phyloP scores from a whole-genome alignment of 306 rosid genomes.

The Vigna reflexopilosa region DNA sequence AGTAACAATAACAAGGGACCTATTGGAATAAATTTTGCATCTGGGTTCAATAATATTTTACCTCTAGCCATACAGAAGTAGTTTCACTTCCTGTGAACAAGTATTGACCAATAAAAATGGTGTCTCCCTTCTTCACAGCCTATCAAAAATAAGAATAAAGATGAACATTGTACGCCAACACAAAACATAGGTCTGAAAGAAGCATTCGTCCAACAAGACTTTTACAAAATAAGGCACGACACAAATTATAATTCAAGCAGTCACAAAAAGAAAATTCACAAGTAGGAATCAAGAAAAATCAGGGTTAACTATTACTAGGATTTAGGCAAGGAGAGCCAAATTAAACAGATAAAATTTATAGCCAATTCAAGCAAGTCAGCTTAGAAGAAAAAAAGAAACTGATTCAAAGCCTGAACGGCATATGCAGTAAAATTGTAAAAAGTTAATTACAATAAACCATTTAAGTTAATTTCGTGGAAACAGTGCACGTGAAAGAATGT shows the following conservation, averaged over 20 bases:
- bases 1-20: conserved; percentile 1
- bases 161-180: conserved; percentile 27
- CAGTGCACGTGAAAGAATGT: conserved; percentile 12
- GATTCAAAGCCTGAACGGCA: conserved; percentile 15
- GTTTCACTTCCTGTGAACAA: conserved; percentile 99
- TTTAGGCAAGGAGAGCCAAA: neutral
- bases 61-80: conserved; percentile 99
- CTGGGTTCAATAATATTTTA: conserved; percentile 39
- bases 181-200: neutral
- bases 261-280: neutral
- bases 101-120: conserved; percentile 93
- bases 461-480: neutral
- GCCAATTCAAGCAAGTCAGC: conserved; percentile 29
- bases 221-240: conserved; percentile 15
- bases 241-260: conserved; percentile 19
- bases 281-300: conserved; percentile 19
- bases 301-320: neutral
- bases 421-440: conserved; percentile 3
- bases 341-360: neutral
- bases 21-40: conserved; percentile 19
- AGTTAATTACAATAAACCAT: conserved; percentile 1
- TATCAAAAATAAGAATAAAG: conserved; percentile 53
- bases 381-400: neutral
- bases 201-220: neutral
- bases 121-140: conserved; percentile 92